phyloP scores from a whole-genome alignment of 1,139 yeast genomes.

The Geotrichum bryndzae region DNA sequence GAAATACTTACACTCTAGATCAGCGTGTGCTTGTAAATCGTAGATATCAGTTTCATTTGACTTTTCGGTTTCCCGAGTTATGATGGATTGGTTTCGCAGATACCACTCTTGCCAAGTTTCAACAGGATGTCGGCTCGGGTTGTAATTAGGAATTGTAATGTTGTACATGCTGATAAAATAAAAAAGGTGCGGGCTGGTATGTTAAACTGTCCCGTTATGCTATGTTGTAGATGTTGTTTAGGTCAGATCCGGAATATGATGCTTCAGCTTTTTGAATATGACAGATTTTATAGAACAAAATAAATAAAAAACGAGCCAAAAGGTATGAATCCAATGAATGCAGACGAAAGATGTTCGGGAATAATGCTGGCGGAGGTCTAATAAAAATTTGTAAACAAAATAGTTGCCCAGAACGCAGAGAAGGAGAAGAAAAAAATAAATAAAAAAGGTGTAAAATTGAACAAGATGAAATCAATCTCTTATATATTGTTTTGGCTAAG shows the following conservation, averaged over 20 bases:
- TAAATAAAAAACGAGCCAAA: not conserved
- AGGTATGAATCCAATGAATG: not conserved
- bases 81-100: constrained; percentile 23
- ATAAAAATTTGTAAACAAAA: not conserved
- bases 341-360: not conserved
- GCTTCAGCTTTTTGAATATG: not conserved
- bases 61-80: constrained; percentile 13
- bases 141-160: constrained; percentile 24
- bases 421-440: not conserved
- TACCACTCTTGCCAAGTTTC: constrained; percentile 36
- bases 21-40: constrained; percentile 8
- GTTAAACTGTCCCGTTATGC: not conserved
- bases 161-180: constrained; percentile 1
- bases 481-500: not conserved
- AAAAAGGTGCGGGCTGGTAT: not conserved
- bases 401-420: not conserved
- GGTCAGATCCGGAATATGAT: not conserved
- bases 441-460: not conserved
- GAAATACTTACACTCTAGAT: constrained; percentile 6
- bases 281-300: not conserved
- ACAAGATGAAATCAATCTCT: not conserved
- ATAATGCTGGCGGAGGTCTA: not conserved
- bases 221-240: not conserved
- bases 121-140: constrained; percentile 31
- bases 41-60: constrained; percentile 8